A percentile compares a stretch with the other conserved stretches of the same genome.
Evolutionary conservation across 352 stramenopile species (phyloP).

Genomic region (Lagenidium giganteum): DNA sequence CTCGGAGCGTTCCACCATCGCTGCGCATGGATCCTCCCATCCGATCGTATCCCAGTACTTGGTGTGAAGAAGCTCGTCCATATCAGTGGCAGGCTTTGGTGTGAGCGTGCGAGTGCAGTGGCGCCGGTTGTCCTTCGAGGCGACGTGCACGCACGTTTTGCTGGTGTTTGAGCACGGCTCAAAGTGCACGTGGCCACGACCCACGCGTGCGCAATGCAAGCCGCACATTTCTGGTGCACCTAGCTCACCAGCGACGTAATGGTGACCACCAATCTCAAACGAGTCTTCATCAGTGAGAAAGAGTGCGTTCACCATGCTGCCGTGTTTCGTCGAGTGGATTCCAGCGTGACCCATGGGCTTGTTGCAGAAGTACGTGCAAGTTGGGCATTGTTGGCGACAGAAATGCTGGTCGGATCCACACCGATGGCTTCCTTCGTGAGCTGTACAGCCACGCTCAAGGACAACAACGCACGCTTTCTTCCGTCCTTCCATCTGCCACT

Average conservation of each 20-base stretch:
- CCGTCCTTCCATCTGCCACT: conserved; percentile 58
- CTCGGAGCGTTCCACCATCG: conserved; percentile 31
- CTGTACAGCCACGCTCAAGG: conserved; percentile 26
- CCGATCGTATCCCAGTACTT: conserved; percentile 61
- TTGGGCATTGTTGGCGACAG: conserved; percentile 51
- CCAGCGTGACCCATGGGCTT: conserved; percentile 40
- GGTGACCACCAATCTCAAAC: conserved; percentile 49
- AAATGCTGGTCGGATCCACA: conserved; percentile 36
- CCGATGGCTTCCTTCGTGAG: conserved; percentile 28
- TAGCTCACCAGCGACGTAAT: conserved; percentile 46
- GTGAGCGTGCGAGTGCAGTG: conserved; percentile 42
- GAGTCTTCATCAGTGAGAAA: conserved; percentile 40
- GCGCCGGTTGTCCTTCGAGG: conserved; percentile 31
- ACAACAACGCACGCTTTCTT: conserved; percentile 39
- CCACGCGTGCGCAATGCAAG: conserved; percentile 66
- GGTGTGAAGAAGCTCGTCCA: conserved; percentile 54
- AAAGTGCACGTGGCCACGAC: conserved; percentile 62
- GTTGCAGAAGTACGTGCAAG: conserved; percentile 62
- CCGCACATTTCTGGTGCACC: conserved; percentile 64
- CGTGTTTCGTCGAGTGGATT: conserved; percentile 42
- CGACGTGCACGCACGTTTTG: conserved; percentile 37
- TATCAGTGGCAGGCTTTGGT: conserved; percentile 29
- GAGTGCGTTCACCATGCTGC: conserved; percentile 62
- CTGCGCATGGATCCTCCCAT: conserved; percentile 52
- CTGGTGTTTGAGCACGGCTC: conserved; percentile 32